Conservation (phyloP, 345 rosid genomes). For the Boechera retrofracta region DNA sequence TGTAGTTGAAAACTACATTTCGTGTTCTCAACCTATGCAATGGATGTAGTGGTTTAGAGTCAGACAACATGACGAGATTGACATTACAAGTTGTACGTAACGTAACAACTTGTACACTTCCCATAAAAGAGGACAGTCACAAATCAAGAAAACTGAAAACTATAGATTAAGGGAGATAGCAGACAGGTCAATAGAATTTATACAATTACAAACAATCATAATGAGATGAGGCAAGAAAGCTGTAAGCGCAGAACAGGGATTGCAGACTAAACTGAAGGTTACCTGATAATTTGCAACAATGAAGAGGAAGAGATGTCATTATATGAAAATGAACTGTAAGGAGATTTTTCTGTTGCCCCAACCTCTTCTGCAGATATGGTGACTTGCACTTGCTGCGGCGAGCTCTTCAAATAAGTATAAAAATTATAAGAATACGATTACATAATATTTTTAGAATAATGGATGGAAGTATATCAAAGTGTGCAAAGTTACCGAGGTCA, state of each 20-base stretch:
- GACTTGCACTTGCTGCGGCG: constrained; percentile 66
- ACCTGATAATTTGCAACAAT: constrained; percentile 78
- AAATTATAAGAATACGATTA: constrained; percentile 21
- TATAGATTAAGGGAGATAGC: constrained; percentile 15
- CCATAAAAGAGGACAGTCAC: constrained; percentile 15
- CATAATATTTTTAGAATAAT: constrained; percentile 17
- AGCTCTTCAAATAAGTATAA: constrained; percentile 55
- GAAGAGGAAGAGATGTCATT: constrained; percentile 75
- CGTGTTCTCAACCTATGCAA: constrained; percentile 88
- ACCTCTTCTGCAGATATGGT: constrained; percentile 84
- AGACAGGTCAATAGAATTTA: constrained; percentile 3
- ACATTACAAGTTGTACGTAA: constrained; percentile 11
- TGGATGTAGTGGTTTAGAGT: constrained; percentile 38
- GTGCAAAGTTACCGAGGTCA: constrained; percentile 54
- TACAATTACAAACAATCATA: constrained; percentile 21
- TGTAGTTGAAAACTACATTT: constrained; percentile 93
- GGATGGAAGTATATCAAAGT: constrained; percentile 41
- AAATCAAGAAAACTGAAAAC: constrained; percentile 24
- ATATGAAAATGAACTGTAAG: constrained; percentile 70
- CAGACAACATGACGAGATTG: constrained; percentile 21
- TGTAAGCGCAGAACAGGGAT: background rate
- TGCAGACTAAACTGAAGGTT: constrained; percentile 50
- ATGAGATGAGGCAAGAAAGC: constrained; percentile 24
- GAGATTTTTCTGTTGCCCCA: constrained; percentile 86
- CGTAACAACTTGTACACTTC: constrained; percentile 14